Base-by-base conservation (phyloP, 257 asterid genomes). In the Scutellaria barbata region DNA sequence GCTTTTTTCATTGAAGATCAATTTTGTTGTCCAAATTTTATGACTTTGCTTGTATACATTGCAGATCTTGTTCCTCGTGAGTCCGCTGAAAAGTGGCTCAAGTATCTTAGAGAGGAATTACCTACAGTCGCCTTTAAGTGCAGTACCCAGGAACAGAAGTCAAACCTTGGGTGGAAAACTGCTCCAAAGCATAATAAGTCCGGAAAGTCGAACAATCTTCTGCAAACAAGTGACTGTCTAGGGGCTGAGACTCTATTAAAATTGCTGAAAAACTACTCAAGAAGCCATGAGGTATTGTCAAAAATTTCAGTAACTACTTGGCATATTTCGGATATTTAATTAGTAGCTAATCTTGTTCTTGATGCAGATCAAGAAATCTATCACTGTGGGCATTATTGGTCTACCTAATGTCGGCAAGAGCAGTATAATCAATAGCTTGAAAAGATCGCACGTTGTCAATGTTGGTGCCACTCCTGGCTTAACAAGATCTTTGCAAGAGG, bases 341-440 rank as follows among this genome's bases (percentile, higher is more conserved):
- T 10, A 39, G 17, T 22, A 22, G 25, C 25, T 22, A 22, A 22
- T 22, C 25, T 22, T 22, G 25, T n/a, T n/a, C 64, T 71, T 74
- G 72, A 3, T 75, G 83, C 95, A 94, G 96, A 92, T 95, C 41
- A 95, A 92, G 72, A 91, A 84, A 73, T 92, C 98, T 8, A 88
- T 95, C 66, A 89, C 99, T 3, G 99, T 95, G 14, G 99, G 97
- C 41, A 77, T 95, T 58, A 92, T 95, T 69, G 98, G 98, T 25
- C 86, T 95, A 45, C 98, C 99, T n/a, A 95, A 95, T 86, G 99
- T 92, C 57, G 98, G 99, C 14, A 95, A 94, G 84, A 95, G 99
- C 82, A 92, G 99, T 79, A 76, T 95, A 77, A 92, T 95, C 30
- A 91, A 95, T 76, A 91, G 98, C 68, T 83, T 91, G 86, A 95